Percentiles rank a stretch among this genome's conserved stretches.
phyloP scores from a whole-genome alignment of 169 alveolate genomes.

The Babesia bovis region DNA sequence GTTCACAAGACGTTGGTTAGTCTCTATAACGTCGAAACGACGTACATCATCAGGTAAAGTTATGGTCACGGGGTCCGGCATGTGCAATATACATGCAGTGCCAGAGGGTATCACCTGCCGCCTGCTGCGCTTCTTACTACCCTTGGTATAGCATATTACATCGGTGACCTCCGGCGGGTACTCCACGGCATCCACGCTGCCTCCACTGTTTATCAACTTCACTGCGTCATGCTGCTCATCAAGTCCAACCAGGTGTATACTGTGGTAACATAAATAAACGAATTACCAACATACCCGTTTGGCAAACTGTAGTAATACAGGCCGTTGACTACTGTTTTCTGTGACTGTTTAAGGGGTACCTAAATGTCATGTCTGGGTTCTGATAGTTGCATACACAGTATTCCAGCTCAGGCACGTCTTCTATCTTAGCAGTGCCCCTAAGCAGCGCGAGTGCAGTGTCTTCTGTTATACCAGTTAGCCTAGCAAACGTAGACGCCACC shows the following conservation, averaged over 20 bases:
- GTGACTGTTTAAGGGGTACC: constrained; percentile 18
- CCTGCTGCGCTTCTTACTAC: constrained; percentile 41
- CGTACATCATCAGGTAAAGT: constrained; percentile 6
- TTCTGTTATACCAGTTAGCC: not conserved
- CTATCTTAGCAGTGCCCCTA: not conserved
- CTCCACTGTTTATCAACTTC: constrained; percentile 10
- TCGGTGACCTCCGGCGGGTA: constrained; percentile 17
- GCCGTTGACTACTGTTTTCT: constrained; percentile 15
- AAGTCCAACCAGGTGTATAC: constrained; percentile 51
- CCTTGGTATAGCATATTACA: constrained; percentile 20
- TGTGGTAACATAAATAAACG: not conserved
- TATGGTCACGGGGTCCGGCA: constrained; percentile 12
- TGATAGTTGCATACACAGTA: constrained; percentile 27
- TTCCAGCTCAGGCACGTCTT: constrained; percentile 14
- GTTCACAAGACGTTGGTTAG: not conserved
- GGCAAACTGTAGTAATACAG: constrained; percentile 40
- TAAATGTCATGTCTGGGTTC: not conserved
- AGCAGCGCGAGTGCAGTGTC: constrained; percentile 2
- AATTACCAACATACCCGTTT: constrained; percentile 56
- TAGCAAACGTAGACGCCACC: constrained; percentile 5
- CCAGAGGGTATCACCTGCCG: not conserved
- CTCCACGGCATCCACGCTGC: constrained; percentile 3
- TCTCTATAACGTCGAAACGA: constrained; percentile 9
- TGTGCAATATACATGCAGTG: constrained; percentile 19
- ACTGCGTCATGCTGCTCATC: constrained; percentile 34